phyloP scores from a whole-genome alignment of 768 basidiomycete species.

The Suillus clintonianus region DNA sequence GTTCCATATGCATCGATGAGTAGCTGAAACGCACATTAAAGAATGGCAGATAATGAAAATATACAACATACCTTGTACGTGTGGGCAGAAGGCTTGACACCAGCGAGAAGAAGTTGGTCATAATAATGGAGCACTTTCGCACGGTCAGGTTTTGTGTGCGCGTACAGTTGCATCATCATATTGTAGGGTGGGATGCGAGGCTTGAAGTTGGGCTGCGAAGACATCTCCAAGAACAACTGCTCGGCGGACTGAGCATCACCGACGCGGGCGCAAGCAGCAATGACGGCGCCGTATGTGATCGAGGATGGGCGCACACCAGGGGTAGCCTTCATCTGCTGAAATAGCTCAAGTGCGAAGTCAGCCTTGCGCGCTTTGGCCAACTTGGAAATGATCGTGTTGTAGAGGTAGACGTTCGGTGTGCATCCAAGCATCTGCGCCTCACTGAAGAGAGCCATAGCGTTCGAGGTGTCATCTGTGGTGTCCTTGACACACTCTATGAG shows the following conservation, averaged over 20 bases:
- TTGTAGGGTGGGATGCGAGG: slow-evolving; percentile 95
- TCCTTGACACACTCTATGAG: slow-evolving; percentile 87
- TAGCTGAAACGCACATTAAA: slow-evolving; percentile 46
- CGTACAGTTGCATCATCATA: slow-evolving; percentile 98
- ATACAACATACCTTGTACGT: slow-evolving; percentile 80
- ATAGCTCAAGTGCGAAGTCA: slow-evolving; percentile 83
- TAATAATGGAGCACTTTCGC: slow-evolving; percentile 76
- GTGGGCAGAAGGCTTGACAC: slow-evolving; percentile 78
- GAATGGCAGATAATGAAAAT: neutral
- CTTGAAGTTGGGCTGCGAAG: slow-evolving; percentile 66
- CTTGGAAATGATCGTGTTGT: slow-evolving; percentile 97
- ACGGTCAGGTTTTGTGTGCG: slow-evolving; percentile 86
- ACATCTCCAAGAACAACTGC: slow-evolving; percentile 86
- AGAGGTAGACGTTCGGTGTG: slow-evolving; percentile 81
- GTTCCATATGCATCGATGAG: slow-evolving; percentile 88
- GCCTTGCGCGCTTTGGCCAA: slow-evolving; percentile 93
- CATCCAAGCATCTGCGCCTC: slow-evolving; percentile 76
- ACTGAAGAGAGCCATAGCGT: slow-evolving; percentile 81
- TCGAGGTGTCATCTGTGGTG: slow-evolving; percentile 92
- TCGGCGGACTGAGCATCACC: slow-evolving; percentile 86
- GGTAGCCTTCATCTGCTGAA: slow-evolving; percentile 79
- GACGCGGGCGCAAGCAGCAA: slow-evolving; percentile 90
- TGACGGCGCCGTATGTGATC: slow-evolving; percentile 94
- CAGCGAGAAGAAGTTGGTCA: slow-evolving; percentile 57
- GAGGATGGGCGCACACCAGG: slow-evolving; percentile 63